Evolutionary conservation across 352 stramenopile species (phyloP), one percentile per base, ranked within the genome.

Genomic region (Pythium pectinolyticum): DNA sequence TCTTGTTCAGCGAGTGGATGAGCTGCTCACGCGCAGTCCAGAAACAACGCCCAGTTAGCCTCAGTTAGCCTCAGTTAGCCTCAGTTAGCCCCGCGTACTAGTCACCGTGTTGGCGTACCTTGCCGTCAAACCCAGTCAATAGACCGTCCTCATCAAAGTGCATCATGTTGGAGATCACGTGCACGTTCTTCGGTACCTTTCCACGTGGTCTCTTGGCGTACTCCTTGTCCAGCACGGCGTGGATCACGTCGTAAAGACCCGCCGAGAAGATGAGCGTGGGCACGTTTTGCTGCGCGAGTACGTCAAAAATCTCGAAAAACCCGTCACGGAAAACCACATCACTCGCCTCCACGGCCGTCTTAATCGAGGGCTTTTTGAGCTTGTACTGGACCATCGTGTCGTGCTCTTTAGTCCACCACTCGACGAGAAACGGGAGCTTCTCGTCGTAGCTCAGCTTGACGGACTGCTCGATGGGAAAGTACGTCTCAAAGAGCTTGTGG

Each of bases 121-220:
- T 87, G 51, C 81, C 81, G 11, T 86, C 54, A 43, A 88, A 90
- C 3, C 67, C 79, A 6, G 74, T 47, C 45, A 83, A 47, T 24
- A 65, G 65, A 7, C 74, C 82, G 19, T 58, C 54, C 17, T 75
- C 67, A 30, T 91, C 73, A 55, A 92, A 94, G 15, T 45, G 49
- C 82, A 94, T 94, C 66, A 94, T 86, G 67, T 94, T 94, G 58
- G 82, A 90, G 27, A 94, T 63, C 5, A 94, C 81, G 64, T 94
- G 85, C 22, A 94, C 70, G 54, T 94, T 94, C 20, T 60, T 63
- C 3, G 75, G 75, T 3, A 72, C 62, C 5, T 31, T 72, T 14
- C 73, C 63, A 5, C 34, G 48, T 27, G 46, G 11, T 10, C 68
- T 75, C 50, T 72, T 74, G 9, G 74, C 77, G 55, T 79, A 91